Conservation (phyloP, 306 rosid species). For the Citrullus mucosospermus region DNA sequence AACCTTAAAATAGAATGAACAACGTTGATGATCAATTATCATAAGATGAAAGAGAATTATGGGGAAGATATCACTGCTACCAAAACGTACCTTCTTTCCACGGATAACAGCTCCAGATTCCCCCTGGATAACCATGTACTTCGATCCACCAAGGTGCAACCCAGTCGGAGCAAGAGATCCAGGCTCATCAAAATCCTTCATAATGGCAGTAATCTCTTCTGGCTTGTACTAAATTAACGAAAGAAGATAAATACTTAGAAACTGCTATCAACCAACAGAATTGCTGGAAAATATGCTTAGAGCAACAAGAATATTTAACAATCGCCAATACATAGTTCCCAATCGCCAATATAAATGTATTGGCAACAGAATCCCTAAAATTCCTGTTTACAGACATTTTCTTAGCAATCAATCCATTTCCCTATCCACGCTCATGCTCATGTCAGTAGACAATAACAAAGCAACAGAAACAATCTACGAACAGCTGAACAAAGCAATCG, state of each 20-base stretch:
- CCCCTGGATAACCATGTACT: constrained; percentile 60
- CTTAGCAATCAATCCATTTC: not conserved
- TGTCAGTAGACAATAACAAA: not conserved
- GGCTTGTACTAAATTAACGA: constrained; percentile 25
- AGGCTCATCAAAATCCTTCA: constrained; percentile 38
- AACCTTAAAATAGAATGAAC: not conserved
- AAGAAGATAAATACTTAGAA: not conserved
- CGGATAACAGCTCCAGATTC: constrained; percentile 43
- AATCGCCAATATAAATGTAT: not conserved
- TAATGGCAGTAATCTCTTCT: constrained; percentile 30
- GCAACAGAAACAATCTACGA: not conserved
- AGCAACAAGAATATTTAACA: not conserved
- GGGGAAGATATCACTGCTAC: not conserved
- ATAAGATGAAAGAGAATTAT: not conserved
- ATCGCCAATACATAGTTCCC: not conserved
- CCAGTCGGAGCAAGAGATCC: constrained; percentile 50
- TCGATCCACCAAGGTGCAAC: constrained; percentile 34
- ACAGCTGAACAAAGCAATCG: not conserved
- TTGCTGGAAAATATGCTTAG: not conserved
- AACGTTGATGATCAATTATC: not conserved
- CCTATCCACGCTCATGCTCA: not conserved
- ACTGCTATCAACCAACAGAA: not conserved
- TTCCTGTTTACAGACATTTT: not conserved
- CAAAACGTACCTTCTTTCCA: constrained; percentile 38
- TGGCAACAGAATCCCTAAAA: not conserved